Conservation (phyloP, 139 green algal genomes). For the Tetradesmus lagerheimii region DNA sequence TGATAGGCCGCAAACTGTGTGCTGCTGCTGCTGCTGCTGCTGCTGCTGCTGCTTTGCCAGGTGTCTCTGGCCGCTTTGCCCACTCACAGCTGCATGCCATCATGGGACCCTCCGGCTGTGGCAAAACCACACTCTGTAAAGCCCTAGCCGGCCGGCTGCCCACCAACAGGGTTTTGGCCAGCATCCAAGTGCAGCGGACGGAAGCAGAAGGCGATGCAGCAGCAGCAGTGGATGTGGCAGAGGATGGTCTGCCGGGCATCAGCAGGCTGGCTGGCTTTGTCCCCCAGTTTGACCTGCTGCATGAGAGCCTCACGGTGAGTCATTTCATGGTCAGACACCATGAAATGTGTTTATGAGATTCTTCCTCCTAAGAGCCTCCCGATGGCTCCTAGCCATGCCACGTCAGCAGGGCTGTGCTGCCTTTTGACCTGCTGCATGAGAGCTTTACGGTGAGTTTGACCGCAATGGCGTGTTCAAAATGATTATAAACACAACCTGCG, state of each 20-base stretch:
- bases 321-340: too few relatives aligned
- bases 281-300: constrained; percentile 87
- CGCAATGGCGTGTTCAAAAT: too few relatives aligned
- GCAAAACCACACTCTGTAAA: constrained; percentile 30
- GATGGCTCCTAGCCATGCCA: too few relatives aligned
- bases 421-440: too few relatives aligned
- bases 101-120: constrained; percentile 20
- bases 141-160: constrained; percentile 26
- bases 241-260: neutral
- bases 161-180: neutral
- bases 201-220: neutral
- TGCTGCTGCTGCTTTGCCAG: neutral
- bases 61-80: neutral
- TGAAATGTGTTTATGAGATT: too few relatives aligned
- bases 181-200: neutral
- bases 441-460: too few relatives aligned
- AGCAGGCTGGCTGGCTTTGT: constrained; percentile 78
- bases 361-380: too few relatives aligned
- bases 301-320: constrained; percentile 71
- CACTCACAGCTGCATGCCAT: constrained; percentile 20
- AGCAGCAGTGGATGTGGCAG: neutral
- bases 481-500: too few relatives aligned
- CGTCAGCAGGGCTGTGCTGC: too few relatives aligned
- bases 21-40: neutral
- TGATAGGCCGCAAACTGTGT: too few relatives aligned